These are phyloP conservation scores for Jackrogersella minutella DNA, from an alignment of 495 filamentous ascomycete genomes.

Conservation along the genomic window DNA sequence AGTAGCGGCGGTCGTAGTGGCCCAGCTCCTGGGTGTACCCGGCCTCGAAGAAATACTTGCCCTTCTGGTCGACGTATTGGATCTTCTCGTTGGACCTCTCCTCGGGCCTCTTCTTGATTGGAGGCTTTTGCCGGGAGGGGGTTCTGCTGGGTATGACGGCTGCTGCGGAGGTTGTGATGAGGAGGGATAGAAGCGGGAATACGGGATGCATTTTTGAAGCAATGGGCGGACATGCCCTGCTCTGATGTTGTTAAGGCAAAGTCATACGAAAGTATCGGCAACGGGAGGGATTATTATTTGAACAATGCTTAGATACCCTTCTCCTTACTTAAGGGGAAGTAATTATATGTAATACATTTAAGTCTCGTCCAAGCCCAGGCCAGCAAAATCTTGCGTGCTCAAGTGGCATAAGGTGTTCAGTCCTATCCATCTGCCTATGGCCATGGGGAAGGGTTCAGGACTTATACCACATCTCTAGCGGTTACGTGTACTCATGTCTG, in stretches of 20 bases:
- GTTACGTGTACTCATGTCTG: background rate
- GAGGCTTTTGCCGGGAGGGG: background rate
- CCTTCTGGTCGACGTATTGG: conserved; percentile 16
- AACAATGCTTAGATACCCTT: background rate
- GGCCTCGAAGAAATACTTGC: conserved; percentile 64
- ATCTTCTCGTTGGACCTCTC: background rate
- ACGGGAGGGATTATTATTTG: background rate
- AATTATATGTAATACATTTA: background rate
- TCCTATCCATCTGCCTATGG: background rate
- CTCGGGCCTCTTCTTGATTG: background rate
- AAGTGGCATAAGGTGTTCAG: background rate
- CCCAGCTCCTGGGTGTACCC: conserved; percentile 63
- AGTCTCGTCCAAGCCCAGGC: background rate
- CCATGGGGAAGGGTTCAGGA: background rate
- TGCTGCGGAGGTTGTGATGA: background rate
- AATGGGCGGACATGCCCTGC: background rate
- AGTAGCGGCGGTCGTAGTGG: conserved; percentile 80
- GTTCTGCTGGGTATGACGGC: background rate
- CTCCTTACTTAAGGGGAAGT: background rate
- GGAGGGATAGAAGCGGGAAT: conserved; percentile 10
- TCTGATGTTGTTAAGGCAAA: background rate
- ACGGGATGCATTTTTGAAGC: conserved; percentile 14
- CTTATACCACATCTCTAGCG: background rate
- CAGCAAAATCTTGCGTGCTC: background rate
- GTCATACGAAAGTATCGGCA: background rate